Evolutionary conservation across 345 rosid genomes (phyloP).

Genomic region (Murraya koenigii): DNA sequence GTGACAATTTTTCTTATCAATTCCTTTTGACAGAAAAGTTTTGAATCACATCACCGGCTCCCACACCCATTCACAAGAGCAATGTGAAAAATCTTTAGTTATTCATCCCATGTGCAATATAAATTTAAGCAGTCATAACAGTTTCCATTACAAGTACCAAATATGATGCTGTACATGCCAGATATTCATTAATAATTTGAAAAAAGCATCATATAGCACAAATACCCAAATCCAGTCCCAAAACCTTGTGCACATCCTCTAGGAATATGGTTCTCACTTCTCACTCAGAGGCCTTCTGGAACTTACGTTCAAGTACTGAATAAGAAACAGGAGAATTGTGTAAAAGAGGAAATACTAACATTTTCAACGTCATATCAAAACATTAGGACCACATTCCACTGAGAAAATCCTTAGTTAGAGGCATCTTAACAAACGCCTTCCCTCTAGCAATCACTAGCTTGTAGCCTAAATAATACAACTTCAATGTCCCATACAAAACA

Average conservation of each 20-base stretch:
- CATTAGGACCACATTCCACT: not conserved
- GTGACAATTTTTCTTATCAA: not conserved
- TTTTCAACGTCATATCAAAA: not conserved
- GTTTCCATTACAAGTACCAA: not conserved
- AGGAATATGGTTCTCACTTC: not conserved
- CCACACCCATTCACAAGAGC: not conserved
- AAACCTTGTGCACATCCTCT: not conserved
- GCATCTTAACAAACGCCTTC: not conserved
- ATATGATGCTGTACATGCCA: not conserved
- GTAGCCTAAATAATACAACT: not conserved
- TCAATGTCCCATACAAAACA: not conserved
- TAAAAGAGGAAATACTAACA: not conserved
- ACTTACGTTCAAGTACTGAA: not conserved
- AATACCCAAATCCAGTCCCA: not conserved
- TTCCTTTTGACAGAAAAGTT: not conserved
- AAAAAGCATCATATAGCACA: not conserved
- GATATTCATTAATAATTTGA: not conserved
- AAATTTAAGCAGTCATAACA: not conserved
- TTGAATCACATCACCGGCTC: not conserved
- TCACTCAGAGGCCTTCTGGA: not conserved
- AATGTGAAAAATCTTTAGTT: not conserved
- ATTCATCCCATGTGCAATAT: not conserved
- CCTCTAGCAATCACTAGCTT: not conserved
- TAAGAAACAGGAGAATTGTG: not conserved
- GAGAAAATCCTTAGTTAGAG: too few species aligned